Evolutionary conservation across 2,329 filamentous ascomycete species (phyloP), one percentile per base, ranked within the genome.

Genomic region (Beauveria australis): DNA sequence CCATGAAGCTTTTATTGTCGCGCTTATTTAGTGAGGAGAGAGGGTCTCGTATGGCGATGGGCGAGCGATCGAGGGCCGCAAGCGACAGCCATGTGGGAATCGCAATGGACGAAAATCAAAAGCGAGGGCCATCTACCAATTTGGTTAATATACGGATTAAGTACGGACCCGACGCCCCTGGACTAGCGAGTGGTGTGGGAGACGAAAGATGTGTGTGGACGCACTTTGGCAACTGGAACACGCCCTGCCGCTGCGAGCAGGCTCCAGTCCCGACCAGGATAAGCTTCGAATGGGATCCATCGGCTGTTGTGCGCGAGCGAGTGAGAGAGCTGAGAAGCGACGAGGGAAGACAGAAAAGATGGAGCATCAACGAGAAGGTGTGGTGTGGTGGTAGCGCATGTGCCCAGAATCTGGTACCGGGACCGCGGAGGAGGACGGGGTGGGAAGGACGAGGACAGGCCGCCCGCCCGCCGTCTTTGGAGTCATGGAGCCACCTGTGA

Each of bases 371-470:
- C 16, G 24, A 19, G 8, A 22, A 24, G 41, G 19, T 16, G 44
- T 51, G 55, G 46, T 51, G 33, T 26, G 44, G 54, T 49, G 53
- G 53, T 33, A 57, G 43, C n/a, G 55, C 55, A 51, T 58, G 54
- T 51, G 46, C n/a, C 46, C 37, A 43, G 33, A 37, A 49, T 57
- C 44, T 57, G 54, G 54, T 51, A 57, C 54, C 54, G 54, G 44
- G 33, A 48, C 19, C 53, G 16, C 53, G 54, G 54, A 41, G 54
- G 44, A 41, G 54, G 22, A 43, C 51, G 37, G 44, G 28, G 44
- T 10, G 30, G 18, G 28, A 24, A 12, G 9, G 22, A 19, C 18
- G 10, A 33, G 26, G 30, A 48, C 40, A n/a, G 37, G 52, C 52
- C 40, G 52, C 37, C 51, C n/a, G 33, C 16, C 51, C 51, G 51